A percentile compares a stretch with the other conserved stretches of the same genome.
Evolutionary conservation across 2,329 filamentous ascomycete species (phyloP).

Genomic region (Calonectria naviculata): DNA sequence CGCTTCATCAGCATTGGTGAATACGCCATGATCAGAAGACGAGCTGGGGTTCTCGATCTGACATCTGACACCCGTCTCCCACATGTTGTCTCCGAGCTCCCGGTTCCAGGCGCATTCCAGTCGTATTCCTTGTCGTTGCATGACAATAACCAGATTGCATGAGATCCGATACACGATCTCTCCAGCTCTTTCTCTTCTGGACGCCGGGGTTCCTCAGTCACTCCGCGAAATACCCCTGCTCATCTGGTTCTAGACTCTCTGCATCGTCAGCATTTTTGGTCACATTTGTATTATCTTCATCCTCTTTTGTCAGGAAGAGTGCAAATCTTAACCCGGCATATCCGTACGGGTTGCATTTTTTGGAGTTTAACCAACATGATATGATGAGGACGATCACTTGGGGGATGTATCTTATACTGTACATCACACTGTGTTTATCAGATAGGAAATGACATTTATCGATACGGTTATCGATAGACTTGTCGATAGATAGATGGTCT

Average conservation of each 20-base stretch:
- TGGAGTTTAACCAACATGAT: not conserved
- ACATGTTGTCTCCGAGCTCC: slow-evolving; percentile 11
- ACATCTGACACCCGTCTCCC: slow-evolving; percentile 9
- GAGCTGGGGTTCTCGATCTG: slow-evolving; percentile 14
- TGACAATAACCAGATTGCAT: slow-evolving; percentile 16
- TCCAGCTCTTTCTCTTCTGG: slow-evolving; percentile 7
- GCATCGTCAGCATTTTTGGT: not conserved
- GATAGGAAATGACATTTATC: not conserved
- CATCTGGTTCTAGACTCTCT: not conserved
- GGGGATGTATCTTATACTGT: not conserved
- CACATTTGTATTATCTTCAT: not conserved
- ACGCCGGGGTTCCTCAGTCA: not conserved
- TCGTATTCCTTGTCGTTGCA: slow-evolving; percentile 15
- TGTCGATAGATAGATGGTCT: too few relatives aligned
- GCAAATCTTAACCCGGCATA: not conserved
- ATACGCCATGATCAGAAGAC: slow-evolving; percentile 34
- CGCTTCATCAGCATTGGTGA: slow-evolving; percentile 5
- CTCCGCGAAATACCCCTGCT: not conserved
- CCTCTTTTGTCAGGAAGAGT: not conserved
- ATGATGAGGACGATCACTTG: slow-evolving; percentile 1
- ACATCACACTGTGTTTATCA: not conserved
- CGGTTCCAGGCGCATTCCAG: not conserved
- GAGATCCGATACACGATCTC: slow-evolving; percentile 17
- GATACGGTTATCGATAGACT: too few relatives aligned
- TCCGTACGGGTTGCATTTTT: not conserved